Base-by-base conservation (phyloP, 2,329 filamentous ascomycete species). In the Pseudogymnoascus sp. region DNA sequence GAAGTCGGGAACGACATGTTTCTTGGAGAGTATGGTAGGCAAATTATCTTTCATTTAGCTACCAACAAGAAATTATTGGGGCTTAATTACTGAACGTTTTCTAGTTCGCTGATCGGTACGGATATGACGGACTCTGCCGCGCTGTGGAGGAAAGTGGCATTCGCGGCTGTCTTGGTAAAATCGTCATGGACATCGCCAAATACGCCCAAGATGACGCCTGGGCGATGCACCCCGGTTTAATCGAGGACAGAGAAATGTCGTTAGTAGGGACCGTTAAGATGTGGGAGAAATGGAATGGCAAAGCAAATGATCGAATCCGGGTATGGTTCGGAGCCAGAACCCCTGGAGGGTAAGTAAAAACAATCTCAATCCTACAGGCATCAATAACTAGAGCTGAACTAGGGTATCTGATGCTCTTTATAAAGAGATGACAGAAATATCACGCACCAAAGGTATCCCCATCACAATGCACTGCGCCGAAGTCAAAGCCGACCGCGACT, bases 1-100 rank as follows among this genome's bases (percentile, higher is more conserved):
- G 35, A 75, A 75, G 66, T 75, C 72, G 3, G 78, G 78, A 0
- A 80, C 78, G 3, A 81, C 78, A 2, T 79, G 75, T 64, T 81
- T 82, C 63, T 69, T 81, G 5, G 78, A 81, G 66, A 79, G 77
- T 41, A 80, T 81, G 78, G 73, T 78, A 60, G 70, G 69, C 62
- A 60, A 61, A 30, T 12, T 2, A 3, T 50, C 43, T 30, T 8
- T 6, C 22, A 64, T 66, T 58, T 64, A 1, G 53, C 60, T 8
- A 60, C 64, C 11, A 64, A 53, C 30, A 53, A 63, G 25, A 28
- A 7, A 37, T 14, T 9, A 18, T 20, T n/a, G 12, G 18, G 22
- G 15, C 9, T 20, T 6, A 18, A 22, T 5, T 22, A 39, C 57
- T 33, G 22, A 59, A 62, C 6, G 8, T 30, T 30, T 20, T n/a